Evolutionary conservation across 345 rosid genomes (phyloP).

Genomic region (Noccaea bulbosa): DNA sequence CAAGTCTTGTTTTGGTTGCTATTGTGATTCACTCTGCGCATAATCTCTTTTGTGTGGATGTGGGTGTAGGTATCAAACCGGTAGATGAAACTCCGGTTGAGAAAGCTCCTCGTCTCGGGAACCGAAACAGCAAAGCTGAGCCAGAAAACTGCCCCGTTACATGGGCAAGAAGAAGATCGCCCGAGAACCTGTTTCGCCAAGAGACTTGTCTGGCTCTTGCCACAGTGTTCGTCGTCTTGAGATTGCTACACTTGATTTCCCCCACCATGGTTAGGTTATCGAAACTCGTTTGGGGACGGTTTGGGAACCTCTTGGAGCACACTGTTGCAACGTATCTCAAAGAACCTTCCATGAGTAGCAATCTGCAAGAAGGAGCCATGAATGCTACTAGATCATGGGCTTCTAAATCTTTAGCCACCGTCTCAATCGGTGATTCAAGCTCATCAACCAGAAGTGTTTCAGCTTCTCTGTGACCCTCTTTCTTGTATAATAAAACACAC

Average conservation of each 20-base stretch:
- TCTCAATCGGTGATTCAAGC: conserved; percentile 77
- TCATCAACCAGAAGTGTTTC: conserved; percentile 50
- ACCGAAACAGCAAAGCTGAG: conserved; percentile 44
- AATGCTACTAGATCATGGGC: conserved; percentile 88
- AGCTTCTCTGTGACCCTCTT: conserved; percentile 8
- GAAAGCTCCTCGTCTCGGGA: conserved; percentile 52
- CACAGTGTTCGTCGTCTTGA: conserved; percentile 61
- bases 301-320: conserved; percentile 60
- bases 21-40: no score
- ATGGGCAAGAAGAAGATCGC: conserved; percentile 75
- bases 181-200: conserved; percentile 72
- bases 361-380: conserved; percentile 80
- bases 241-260: conserved; percentile 57
- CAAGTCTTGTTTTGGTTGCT: not conserved
- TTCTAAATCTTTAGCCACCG: conserved; percentile 85
- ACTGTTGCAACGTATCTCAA: conserved; percentile 50
- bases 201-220: conserved; percentile 84
- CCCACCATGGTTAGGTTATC: conserved; percentile 51
- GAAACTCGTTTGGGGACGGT: conserved; percentile 53
- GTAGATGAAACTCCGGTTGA: conserved; percentile 42
- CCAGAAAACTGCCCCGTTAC: conserved; percentile 80
- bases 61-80: conserved; percentile 32
- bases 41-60: not conserved
- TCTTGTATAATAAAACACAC: not conserved
- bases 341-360: conserved; percentile 77